These are phyloP conservation scores for Truncatella angustata DNA, from an alignment of 2,329 filamentous ascomycete genomes.

Conservation along the genomic window DNA sequence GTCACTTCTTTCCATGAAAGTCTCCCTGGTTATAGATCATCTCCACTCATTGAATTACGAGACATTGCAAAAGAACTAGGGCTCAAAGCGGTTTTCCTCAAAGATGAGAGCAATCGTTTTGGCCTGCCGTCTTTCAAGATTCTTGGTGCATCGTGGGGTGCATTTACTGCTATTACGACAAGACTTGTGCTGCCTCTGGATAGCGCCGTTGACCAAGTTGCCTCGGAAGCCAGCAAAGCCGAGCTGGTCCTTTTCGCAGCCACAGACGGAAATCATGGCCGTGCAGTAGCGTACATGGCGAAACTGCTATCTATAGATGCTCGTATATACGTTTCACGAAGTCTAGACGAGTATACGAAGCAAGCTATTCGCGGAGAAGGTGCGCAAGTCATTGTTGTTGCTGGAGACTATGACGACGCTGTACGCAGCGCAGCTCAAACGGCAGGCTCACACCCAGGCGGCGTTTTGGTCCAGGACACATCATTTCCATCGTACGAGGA, in stretches of 20 bases:
- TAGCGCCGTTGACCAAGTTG: constrained; percentile 27
- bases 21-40: constrained; percentile 55
- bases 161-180: constrained; percentile 50
- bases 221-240: constrained; percentile 15
- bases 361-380: constrained; percentile 60
- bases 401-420: constrained; percentile 64
- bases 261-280: constrained; percentile 76
- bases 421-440: constrained; percentile 48
- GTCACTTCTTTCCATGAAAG: constrained; percentile 51
- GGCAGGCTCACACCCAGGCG: constrained; percentile 34
- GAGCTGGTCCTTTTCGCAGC: constrained; percentile 55
- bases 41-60: constrained; percentile 50
- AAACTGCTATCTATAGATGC: constrained; percentile 52
- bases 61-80: constrained; percentile 56
- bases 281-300: constrained; percentile 70
- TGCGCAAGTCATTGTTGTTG: constrained; percentile 52
- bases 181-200: constrained; percentile 35
- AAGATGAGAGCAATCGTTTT: constrained; percentile 68
- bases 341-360: constrained; percentile 53
- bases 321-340: constrained; percentile 61
- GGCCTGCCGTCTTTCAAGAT: constrained; percentile 78
- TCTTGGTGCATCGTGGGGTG: constrained; percentile 73
- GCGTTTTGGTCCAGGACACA: constrained; percentile 66
- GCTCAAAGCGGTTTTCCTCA: constrained; percentile 59
- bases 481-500: constrained; percentile 65